Base-by-base conservation (phyloP, 345 rosid species). In the Salix dunnii region DNA sequence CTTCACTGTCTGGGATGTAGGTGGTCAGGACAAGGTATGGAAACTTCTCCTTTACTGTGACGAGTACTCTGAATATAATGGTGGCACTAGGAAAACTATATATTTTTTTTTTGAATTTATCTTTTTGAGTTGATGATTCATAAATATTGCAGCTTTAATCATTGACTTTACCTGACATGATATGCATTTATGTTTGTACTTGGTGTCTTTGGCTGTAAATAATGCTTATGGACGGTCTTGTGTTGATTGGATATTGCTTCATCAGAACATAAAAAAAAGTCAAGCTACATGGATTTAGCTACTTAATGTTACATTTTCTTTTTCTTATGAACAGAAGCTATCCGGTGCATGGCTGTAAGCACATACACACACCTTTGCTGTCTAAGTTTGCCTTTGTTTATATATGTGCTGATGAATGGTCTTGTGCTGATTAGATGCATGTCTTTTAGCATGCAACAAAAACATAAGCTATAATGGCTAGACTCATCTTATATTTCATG, bases 1-100 rank as follows among this genome's bases (percentile, higher is more conserved):
- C 79, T 76, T 76, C 23, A 76, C 79, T 20, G 79, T 76, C 27
- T 76, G 79, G 79, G 79, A 76, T 61, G 79, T 76, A 30, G 79
- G 79, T 18, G 79, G 74, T 35, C 79, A 76, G 74, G 79, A 76
- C 79, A 76, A 76, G 79, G 79, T 76, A 60, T 55, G 73, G 16
- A 13, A 20, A 28, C 1, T 16, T 70, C 23, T 43, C 42, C 23
- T 25, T 6, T 25, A 6, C 28, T 3, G 67, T 23, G 51, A 20
- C 25, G 28, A 13, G 2, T 55, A 18, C 48, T 71, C 23, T 9
- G 21, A 31, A 30, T 30, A n/a, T 38, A 17, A 58, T 28, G 10
- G 30, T 1, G 16, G 14, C 38, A 58, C 58, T 21, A 1, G 43
- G 64, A 12, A 71, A 18, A 25, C 3, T n/a, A 14, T 6, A 16